Base-by-base conservation (phyloP, 2,329 filamentous ascomycete genomes). In the Epichloe glyceriae region DNA sequence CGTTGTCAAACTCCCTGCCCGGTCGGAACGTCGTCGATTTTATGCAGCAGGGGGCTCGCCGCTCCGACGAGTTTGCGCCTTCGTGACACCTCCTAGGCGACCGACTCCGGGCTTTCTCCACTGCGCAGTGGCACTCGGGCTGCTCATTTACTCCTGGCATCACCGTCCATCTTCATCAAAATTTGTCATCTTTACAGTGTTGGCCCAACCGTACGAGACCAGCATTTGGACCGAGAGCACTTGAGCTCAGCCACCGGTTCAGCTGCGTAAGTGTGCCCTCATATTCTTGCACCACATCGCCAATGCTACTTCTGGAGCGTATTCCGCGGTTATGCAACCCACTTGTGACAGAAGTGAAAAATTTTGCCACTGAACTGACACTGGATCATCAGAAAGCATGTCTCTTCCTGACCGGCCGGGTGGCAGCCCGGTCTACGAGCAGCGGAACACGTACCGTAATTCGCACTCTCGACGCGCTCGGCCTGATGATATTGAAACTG, bases 401-500 rank as follows among this genome's bases (percentile, higher is more conserved):
- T 79, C 79, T 68, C 73, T 79, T 57, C 77, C 78, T 55, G 72
- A 78, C 64, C 76, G 84, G 66, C 85, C 85, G 52, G 80, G 81
- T 62, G 76, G 76, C 58, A 75, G 73, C 58, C 75, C 81, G 55
- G 74, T 74, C 50, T 77, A 76, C 60, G 79, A 84, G 58, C 76
- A 80, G 54, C 74, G 78, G 60, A 76, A 72, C 61, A 72, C 78
- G 52, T 88, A 86, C 66, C 78, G 83, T 59, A 80, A 82, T 56
- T 83, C 85, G 42, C 76, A 80, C 26, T 79, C 82, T 50, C 80
- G 85, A 60, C 81, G 84, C 58, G 73, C 71, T 49, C 77, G 77
- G 52, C 79, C 80, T 46, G 76, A 76, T 52, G 87, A 94, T 63
- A 71, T 86, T 60, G 88, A 95, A 64, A 72, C 82, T 38, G 82